phyloP scores from a whole-genome alignment of 495 filamentous ascomycete genomes.

The Lepraria neglecta region DNA sequence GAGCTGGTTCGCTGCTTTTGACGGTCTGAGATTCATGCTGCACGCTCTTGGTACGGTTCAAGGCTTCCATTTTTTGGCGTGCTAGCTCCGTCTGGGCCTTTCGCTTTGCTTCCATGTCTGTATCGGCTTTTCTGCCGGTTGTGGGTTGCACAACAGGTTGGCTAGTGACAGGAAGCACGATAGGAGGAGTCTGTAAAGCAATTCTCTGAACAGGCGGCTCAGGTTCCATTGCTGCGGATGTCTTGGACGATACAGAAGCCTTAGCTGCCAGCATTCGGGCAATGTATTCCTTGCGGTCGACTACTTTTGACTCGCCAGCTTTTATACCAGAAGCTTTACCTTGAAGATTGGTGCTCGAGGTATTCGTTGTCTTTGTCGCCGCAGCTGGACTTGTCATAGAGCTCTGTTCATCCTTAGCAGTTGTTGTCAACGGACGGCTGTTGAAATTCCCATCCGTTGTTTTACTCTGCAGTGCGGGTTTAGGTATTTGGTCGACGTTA shows the following conservation, averaged over 20 bases:
- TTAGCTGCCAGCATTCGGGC: constrained; percentile 63
- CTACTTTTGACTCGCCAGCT: constrained; percentile 40
- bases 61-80: constrained; percentile 45
- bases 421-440: neutral
- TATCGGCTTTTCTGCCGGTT: neutral
- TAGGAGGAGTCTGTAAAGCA: neutral
- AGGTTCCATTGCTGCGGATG: constrained; percentile 15
- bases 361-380: neutral
- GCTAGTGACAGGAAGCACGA: neutral
- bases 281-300: constrained; percentile 72
- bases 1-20: constrained; percentile 5
- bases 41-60: constrained; percentile 41
- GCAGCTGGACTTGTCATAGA: neutral
- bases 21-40: constrained; percentile 27
- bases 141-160: neutral
- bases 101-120: constrained; percentile 44
- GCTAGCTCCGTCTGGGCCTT: constrained; percentile 52
- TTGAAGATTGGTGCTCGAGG: neutral
- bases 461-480: neutral
- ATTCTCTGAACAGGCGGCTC: neutral
- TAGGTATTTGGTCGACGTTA: neutral
- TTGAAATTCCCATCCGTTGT: neutral
- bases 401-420: neutral
- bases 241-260: constrained; percentile 24
- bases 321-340: constrained; percentile 9